Evolutionary conservation across 768 basidiomycete genomes (phyloP).

Genomic region (Boletus vermiculosoides): DNA sequence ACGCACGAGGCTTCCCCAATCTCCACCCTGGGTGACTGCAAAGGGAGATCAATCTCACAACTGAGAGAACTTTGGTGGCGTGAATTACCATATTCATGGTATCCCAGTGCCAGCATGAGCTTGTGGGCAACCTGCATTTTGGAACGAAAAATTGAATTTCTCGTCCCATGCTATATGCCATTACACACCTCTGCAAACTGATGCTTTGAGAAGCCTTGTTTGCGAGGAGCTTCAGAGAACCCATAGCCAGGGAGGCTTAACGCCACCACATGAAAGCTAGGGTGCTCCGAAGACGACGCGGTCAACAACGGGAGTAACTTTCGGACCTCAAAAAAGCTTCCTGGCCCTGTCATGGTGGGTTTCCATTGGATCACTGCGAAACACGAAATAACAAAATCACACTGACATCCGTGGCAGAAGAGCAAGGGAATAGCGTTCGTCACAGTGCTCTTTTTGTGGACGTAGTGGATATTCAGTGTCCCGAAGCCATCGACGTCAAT

Average conservation of each 20-base stretch:
- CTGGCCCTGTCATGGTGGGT: constrained; percentile 46
- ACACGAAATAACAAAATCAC: not conserved
- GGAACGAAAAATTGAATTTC: too few relatives aligned
- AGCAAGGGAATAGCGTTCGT: not conserved
- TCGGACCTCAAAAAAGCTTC: constrained; percentile 52
- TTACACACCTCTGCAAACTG: not conserved
- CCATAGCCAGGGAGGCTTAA: constrained; percentile 56
- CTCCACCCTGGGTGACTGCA: too few relatives aligned
- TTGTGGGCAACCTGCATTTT: not conserved
- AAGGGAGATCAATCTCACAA: too few relatives aligned
- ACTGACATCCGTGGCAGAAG: not conserved
- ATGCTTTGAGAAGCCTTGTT: constrained; percentile 37
- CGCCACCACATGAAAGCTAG: constrained; percentile 60
- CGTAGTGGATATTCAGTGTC: not conserved
- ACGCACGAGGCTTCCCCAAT: too few relatives aligned
- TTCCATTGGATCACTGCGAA: not conserved
- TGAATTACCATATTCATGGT: too few relatives aligned
- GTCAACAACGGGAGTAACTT: constrained; percentile 57
- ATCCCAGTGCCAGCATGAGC: not conserved
- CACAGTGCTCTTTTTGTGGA: not conserved
- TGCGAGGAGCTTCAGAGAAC: constrained; percentile 52
- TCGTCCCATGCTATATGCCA: not conserved
- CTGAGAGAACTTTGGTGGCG: too few relatives aligned
- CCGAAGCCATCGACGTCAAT: not conserved
- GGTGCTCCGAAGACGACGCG: constrained; percentile 36